These are phyloP conservation scores for Alternaria solani DNA, from an alignment of 2,329 filamentous ascomycete genomes.

Conservation along the genomic window DNA sequence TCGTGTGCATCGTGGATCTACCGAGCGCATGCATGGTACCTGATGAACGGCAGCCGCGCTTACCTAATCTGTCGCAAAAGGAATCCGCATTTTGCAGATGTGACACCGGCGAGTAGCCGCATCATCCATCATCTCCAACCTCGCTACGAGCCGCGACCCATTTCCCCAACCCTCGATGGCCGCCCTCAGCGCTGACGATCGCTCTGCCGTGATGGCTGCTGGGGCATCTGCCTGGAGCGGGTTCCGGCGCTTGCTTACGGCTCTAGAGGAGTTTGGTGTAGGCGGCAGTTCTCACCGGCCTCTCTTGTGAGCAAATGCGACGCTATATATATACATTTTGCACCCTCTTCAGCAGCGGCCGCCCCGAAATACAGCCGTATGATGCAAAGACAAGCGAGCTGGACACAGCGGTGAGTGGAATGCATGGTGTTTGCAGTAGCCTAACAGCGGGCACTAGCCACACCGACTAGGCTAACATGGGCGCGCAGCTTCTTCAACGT, in stretches of 20 bases:
- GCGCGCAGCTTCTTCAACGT: constrained; percentile 10
- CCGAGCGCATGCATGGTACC: neutral
- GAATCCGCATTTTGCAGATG: neutral
- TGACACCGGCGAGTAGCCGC: constrained; percentile 2
- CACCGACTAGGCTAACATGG: constrained; percentile 11
- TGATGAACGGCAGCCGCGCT: constrained; percentile 3
- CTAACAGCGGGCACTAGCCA: constrained; percentile 18
- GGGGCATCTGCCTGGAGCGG: constrained; percentile 14
- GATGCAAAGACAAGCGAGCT: constrained; percentile 1
- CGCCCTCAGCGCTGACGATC: constrained; percentile 6
- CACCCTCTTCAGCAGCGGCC: neutral
- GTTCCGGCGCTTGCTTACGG: neutral
- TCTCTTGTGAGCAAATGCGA: constrained; percentile 8
- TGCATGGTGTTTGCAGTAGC: constrained; percentile 13
- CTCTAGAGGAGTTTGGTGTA: neutral
- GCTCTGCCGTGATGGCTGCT: neutral
- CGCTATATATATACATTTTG: neutral
- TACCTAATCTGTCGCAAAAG: constrained; percentile 5
- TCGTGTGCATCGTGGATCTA: constrained; percentile 1
- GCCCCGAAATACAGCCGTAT: neutral
- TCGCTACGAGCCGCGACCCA: constrained; percentile 2
- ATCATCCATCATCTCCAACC: neutral
- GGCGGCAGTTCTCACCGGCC: constrained; percentile 6
- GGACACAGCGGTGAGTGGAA: constrained; percentile 20
- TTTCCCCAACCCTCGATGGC: neutral